Evolutionary conservation across 805 yeast genomes (phyloP), one percentile per base, ranked within the genome.

Genomic region (Yarrowia keelungensis): DNA sequence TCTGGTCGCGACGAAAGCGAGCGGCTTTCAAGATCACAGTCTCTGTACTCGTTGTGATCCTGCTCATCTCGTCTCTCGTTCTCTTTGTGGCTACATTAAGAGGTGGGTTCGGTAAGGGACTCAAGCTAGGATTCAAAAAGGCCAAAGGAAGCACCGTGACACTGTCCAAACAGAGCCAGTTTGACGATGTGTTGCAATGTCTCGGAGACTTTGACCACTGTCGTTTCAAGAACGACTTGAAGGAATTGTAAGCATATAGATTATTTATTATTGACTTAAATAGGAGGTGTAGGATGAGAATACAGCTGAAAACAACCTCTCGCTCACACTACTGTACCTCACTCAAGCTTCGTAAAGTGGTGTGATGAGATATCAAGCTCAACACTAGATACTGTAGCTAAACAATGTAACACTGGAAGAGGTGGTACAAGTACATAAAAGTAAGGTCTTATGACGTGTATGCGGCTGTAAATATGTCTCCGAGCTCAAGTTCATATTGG

Each of bases 161-260:
- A 11, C 36, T 43, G 32, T 32, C 66, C 16, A 15, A 26, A n/a
- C 68, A 65, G n/a, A 68, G 69, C 12, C 73, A 72, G 53, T 72
- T 73, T 64, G 70, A 69, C 58, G 68, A 69, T 59, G 65, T 73
- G 51, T 19, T 73, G 69, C 38, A 72, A 67, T 71, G 73, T 53
- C 54, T 73, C 39, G 36, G 19, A n/a, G 64, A 39, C 69, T 58
- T 67, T 73, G 72, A 46, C 70, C 71, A 47, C 43, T 49, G 50
- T 14, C 67, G 67, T 9, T 61, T 61, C 19, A 67, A 65, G 16
- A 42, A 38, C 12, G 70, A 71, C 47, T 3, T 53, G 36, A 53
- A 53, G 35, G 62, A 56, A 26, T 32, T 56, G 39, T 56, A 56
- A 19, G 32, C 14, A 41, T 41, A 35, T 47, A 35, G 45, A n/a